A percentile compares a stretch with the other conserved stretches of the same genome.
Evolutionary conservation across 2,329 filamentous ascomycete species (phyloP).

Genomic region (Gnomoniopsis sp.): DNA sequence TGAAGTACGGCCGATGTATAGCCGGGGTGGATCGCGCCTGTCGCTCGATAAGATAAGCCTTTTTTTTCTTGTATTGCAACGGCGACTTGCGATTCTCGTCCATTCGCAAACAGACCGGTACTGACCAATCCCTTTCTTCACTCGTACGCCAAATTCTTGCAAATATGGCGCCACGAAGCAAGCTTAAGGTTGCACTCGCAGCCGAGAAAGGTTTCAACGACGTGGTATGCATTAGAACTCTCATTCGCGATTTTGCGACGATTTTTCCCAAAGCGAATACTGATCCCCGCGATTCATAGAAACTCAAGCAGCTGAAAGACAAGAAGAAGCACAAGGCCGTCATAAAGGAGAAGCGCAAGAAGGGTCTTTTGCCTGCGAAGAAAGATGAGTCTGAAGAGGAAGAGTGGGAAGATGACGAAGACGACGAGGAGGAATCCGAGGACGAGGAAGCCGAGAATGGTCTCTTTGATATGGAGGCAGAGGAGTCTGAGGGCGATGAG

Average conservation of each 20-base stretch:
- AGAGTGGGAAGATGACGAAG: slow-evolving; percentile 27
- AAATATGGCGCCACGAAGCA: slow-evolving; percentile 31
- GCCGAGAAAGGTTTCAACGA: slow-evolving; percentile 51
- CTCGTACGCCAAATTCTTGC: background rate
- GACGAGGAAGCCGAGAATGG: slow-evolving; percentile 21
- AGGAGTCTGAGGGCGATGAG: slow-evolving; percentile 27
- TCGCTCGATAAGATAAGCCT: background rate
- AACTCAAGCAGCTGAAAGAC: slow-evolving; percentile 45
- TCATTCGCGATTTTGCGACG: background rate
- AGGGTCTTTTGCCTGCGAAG: slow-evolving; percentile 25
- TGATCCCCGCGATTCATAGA: background rate
- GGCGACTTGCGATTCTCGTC: background rate
- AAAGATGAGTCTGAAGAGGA: slow-evolving; percentile 26
- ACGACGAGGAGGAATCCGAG: slow-evolving; percentile 32
- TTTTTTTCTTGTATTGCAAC: background rate
- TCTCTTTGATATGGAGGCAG: slow-evolving; percentile 16
- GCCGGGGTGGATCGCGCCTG: too few relatives aligned
- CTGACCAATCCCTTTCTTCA: background rate
- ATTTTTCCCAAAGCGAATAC: background rate
- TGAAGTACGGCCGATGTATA: background rate
- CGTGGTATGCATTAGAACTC: slow-evolving; percentile 21
- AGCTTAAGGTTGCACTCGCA: slow-evolving; percentile 51
- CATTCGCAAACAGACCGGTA: background rate
- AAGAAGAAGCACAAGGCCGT: slow-evolving; percentile 43
- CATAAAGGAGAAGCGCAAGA: slow-evolving; percentile 35